These are phyloP conservation scores for Aspergillus pseudotamarii DNA, from an alignment of 2,329 filamentous ascomycete genomes.

Conservation along the genomic window DNA sequence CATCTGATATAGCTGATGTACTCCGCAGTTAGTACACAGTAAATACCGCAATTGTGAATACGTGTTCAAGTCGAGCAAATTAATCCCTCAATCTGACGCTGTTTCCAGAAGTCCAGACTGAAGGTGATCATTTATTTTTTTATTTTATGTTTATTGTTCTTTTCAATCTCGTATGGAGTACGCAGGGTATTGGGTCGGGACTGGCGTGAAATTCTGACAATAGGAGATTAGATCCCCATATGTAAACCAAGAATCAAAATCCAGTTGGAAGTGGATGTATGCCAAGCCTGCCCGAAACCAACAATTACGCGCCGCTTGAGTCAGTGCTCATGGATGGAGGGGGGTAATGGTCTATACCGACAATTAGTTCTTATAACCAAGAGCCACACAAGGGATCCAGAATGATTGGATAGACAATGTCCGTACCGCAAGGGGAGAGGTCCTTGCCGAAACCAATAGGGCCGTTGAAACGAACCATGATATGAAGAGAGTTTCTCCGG, in stretches of 20 bases:
- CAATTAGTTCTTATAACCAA: not conserved
- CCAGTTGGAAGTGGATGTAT: not conserved
- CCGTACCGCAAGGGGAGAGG: not conserved
- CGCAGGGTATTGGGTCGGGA: not conserved
- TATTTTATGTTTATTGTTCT: not conserved
- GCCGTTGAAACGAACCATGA: not conserved
- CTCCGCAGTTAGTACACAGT: not conserved
- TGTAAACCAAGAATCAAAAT: slow-evolving; percentile 6
- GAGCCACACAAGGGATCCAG: not conserved
- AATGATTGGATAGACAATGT: not conserved
- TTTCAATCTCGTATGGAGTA: not conserved
- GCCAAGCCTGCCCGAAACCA: not conserved
- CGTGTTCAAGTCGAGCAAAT: not conserved
- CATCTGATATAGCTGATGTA: not conserved
- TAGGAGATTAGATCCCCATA: slow-evolving; percentile 2
- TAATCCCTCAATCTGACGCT: not conserved
- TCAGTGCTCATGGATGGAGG: not conserved
- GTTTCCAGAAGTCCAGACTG: not conserved
- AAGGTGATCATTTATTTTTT: not conserved
- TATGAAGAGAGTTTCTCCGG: not conserved
- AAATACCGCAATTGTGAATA: not conserved
- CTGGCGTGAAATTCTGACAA: slow-evolving; percentile 1
- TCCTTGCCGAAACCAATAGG: slow-evolving; percentile 2
- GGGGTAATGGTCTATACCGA: not conserved
- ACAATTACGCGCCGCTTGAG: not conserved